Evolutionary conservation across 768 basidiomycete genomes (phyloP).

Genomic region (Tylopilus sp.): DNA sequence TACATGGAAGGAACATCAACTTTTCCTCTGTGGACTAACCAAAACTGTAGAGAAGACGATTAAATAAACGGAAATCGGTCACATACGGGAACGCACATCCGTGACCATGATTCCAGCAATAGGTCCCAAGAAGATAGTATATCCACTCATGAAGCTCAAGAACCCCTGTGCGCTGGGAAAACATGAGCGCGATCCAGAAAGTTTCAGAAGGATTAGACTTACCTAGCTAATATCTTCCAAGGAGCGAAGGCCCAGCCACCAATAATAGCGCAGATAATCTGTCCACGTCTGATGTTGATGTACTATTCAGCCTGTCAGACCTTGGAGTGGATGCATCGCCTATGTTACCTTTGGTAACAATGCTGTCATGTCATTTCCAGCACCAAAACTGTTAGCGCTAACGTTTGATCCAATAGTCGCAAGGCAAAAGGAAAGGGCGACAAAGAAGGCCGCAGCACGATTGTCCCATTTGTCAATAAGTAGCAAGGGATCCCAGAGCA

Average conservation of each 20-base stretch:
- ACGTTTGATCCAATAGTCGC: constrained; percentile 73
- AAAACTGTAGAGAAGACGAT: constrained; percentile 47
- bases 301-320: constrained; percentile 20
- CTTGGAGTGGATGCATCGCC: neutral
- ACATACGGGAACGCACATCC: constrained; percentile 39
- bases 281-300: constrained; percentile 29
- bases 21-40: constrained; percentile 67
- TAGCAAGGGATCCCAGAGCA: constrained; percentile 71
- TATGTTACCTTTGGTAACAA: constrained; percentile 51
- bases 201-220: neutral
- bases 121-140: constrained; percentile 83
- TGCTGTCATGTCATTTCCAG: constrained; percentile 83
- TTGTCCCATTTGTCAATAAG: constrained; percentile 83
- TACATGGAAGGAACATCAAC: constrained; percentile 87
- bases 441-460: constrained; percentile 83
- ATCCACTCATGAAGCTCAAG: constrained; percentile 77
- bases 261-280: constrained; percentile 27
- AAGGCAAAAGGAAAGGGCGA: constrained; percentile 65
- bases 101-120: constrained; percentile 74
- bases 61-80: neutral
- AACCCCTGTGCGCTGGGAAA: constrained; percentile 57
- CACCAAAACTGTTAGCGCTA: constrained; percentile 71
- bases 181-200: neutral
- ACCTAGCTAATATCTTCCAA: constrained; percentile 73
- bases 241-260: constrained; percentile 81